phyloP scores from a whole-genome alignment of 1,284 basidiomycete genomes.

The Anthracocystis walkeri region DNA sequence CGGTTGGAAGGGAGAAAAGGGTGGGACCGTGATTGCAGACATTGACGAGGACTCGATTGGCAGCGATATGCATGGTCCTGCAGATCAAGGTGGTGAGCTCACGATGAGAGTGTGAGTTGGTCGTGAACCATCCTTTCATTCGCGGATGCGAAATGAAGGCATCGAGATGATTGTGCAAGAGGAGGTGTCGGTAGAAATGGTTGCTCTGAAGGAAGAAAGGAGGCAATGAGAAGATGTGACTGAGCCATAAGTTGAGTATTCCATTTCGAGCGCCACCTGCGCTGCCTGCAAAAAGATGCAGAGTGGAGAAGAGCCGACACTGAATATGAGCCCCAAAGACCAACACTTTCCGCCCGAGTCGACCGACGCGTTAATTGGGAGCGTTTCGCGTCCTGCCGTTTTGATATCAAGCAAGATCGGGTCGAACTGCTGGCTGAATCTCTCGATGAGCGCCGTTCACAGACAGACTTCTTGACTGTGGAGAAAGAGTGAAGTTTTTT shows the following conservation, averaged over 20 bases:
- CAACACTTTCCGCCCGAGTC: conserved; percentile 34
- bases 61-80: conserved; percentile 3
- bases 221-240: not conserved
- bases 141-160: not conserved
- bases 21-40: conserved; percentile 5
- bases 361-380: conserved; percentile 16
- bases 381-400: not conserved
- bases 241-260: not conserved
- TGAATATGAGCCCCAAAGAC: no score
- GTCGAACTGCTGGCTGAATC: no score
- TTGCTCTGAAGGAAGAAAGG: not conserved
- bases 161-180: not conserved
- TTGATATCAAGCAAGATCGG: not conserved
- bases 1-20: not conserved
- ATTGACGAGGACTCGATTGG: conserved; percentile 1
- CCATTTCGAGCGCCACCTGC: conserved; percentile 8
- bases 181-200: not conserved
- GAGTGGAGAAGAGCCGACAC: not conserved
- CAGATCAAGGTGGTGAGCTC: not conserved
- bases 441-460: no score
- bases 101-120: not conserved
- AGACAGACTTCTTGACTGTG: not conserved
- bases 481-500: not conserved
- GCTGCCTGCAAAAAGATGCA: conserved; percentile 4
- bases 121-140: not conserved